These are phyloP conservation scores for sweet orange (Citrus sinensis) DNA, from an alignment of 345 rosid species.

Conservation along the genomic window DVS_A1.0 CM039168.1:88501-89000, in stretches of 20 bases:
- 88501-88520: conserved; percentile 43
- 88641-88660: conserved; percentile 40
- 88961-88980: conserved; percentile 50
- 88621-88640: conserved; percentile 58
- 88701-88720: conserved; percentile 49
- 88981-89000: conserved; percentile 38
- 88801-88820: conserved; percentile 50
- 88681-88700: conserved; percentile 50
- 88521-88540: conserved; percentile 42
- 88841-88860: conserved; percentile 42
- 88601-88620: conserved; percentile 34
- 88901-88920: conserved; percentile 40
- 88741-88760: conserved; percentile 67
- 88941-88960: conserved; percentile 47
- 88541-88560: conserved; percentile 51
- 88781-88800: conserved; percentile 43
- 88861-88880: conserved; percentile 51
- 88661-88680: conserved; percentile 51
- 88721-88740: conserved; percentile 55
- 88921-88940: conserved; percentile 51
- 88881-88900: conserved; percentile 37
- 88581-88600: conserved; percentile 46
- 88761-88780: conserved; percentile 56
- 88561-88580: conserved; percentile 41
- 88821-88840: conserved; percentile 50